Evolutionary conservation across 352 stramenopile species (phyloP).

Genomic region (Globisporangium nagaii): DNA sequence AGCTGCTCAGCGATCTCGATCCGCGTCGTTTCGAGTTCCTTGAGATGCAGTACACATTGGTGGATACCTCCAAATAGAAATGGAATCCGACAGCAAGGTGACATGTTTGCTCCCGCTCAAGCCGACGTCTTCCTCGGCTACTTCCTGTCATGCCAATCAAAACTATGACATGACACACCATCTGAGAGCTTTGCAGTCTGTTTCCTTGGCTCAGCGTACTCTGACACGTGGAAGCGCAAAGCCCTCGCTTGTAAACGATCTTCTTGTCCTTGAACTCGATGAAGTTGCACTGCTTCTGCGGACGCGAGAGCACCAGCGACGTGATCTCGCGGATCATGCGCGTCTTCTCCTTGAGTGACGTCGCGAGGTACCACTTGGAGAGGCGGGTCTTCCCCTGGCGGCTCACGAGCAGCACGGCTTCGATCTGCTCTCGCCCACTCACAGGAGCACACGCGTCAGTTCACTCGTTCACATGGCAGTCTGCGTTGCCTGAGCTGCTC

Average conservation of each 20-base stretch:
- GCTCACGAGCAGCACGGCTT: constrained; percentile 85
- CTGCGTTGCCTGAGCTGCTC: too few species aligned
- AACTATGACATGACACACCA: too few species aligned
- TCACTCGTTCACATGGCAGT: too few species aligned
- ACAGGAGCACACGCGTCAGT: too few species aligned
- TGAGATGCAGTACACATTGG: not conserved
- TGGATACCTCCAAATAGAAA: not conserved
- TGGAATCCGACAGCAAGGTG: too few species aligned
- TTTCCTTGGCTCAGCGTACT: too few species aligned
- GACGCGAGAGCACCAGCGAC: constrained; percentile 79
- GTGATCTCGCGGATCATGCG: constrained; percentile 88
- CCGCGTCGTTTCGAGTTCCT: constrained; percentile 1
- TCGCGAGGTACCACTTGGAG: constrained; percentile 86
- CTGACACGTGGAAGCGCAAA: too few species aligned
- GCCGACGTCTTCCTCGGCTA: too few species aligned
- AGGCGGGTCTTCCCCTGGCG: constrained; percentile 91
- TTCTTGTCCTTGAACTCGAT: constrained; percentile 98
- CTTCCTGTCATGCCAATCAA: too few species aligned
- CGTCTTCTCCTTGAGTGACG: constrained; percentile 78
- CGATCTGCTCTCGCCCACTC: too few species aligned
- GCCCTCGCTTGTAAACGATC: constrained; percentile 97
- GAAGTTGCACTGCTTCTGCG: constrained; percentile 89
- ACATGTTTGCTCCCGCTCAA: too few species aligned
- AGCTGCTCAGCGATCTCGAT: not conserved
- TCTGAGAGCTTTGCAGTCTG: too few species aligned